These are phyloP conservation scores for Plasmodium billcollinsi DNA, from an alignment of 169 alveolate species.

Conservation along the genomic window DNA sequence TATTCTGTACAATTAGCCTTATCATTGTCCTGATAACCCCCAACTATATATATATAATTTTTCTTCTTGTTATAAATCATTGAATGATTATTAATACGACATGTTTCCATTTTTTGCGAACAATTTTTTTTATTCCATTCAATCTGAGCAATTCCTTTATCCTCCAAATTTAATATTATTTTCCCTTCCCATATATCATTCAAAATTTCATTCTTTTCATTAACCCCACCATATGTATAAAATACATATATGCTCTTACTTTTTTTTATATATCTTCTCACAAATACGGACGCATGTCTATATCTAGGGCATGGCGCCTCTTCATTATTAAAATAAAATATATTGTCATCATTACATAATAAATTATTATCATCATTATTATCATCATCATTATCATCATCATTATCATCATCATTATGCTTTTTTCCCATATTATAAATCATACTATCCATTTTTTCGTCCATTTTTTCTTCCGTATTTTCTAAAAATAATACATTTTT, in stretches of 20 bases:
- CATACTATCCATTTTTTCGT: no score
- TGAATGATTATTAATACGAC: slow-evolving; percentile 33
- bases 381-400: no score
- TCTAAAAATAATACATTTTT: no score
- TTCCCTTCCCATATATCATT: slow-evolving; percentile 64
- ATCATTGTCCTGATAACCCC: slow-evolving; percentile 35
- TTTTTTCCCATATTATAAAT: no score
- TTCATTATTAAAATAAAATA: not conserved
- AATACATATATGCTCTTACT: slow-evolving; percentile 14
- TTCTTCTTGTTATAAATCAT: slow-evolving; percentile 37
- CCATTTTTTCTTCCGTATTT: no score
- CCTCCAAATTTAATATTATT: slow-evolving; percentile 20
- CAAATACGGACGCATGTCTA: slow-evolving; percentile 49
- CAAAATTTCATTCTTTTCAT: slow-evolving; percentile 8
- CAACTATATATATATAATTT: slow-evolving; percentile 30
- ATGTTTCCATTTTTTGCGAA: not conserved
- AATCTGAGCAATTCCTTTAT: not conserved
- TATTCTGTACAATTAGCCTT: not conserved
- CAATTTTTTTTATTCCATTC: slow-evolving; percentile 34
- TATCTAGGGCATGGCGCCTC: slow-evolving; percentile 17
- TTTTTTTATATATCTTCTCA: slow-evolving; percentile 31
- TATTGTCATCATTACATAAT: not conserved
- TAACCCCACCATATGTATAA: slow-evolving; percentile 62
- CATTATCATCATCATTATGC: no score
- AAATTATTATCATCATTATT: not conserved